Evolutionary conservation across 2,329 filamentous ascomycete species (phyloP).

Genomic region (Aspergillus alliaceus): DNA sequence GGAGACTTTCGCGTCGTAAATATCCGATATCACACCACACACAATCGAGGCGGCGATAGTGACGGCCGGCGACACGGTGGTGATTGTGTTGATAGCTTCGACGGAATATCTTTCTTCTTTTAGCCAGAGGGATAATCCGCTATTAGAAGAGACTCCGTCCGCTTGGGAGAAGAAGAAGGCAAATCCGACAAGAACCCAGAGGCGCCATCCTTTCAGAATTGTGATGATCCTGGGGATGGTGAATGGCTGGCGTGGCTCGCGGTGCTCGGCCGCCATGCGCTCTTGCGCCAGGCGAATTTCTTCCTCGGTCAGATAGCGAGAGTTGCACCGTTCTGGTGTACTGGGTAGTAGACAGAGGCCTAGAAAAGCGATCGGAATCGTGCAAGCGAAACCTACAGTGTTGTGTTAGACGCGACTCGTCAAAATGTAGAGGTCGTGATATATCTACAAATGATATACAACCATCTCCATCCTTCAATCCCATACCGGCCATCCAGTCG

Average conservation of each 20-base stretch:
- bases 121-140: conserved; percentile 21
- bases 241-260: conserved; percentile 19
- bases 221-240: conserved; percentile 10
- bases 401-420: neutral
- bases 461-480: conserved; percentile 1
- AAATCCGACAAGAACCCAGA: neutral
- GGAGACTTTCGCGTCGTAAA: conserved; percentile 1
- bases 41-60: neutral
- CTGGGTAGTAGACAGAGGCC: conserved; percentile 21
- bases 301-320: conserved; percentile 1
- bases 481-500: neutral
- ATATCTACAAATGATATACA: conserved; percentile 4
- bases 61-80: neutral
- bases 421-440: too few relatives aligned
- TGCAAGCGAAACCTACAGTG: conserved; percentile 7
- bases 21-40: neutral
- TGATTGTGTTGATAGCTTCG: conserved; percentile 1
- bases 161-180: conserved; percentile 25
- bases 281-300: conserved; percentile 20
- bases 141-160: conserved; percentile 22
- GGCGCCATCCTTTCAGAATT: conserved; percentile 13
- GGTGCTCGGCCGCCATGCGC: conserved; percentile 22
- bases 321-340: conserved; percentile 22
- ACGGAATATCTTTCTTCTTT: conserved; percentile 22
- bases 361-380: conserved; percentile 22